Evolutionary conservation across 345 rosid genomes (phyloP).

Genomic region (Psidium friedrichsthalianum): DNA sequence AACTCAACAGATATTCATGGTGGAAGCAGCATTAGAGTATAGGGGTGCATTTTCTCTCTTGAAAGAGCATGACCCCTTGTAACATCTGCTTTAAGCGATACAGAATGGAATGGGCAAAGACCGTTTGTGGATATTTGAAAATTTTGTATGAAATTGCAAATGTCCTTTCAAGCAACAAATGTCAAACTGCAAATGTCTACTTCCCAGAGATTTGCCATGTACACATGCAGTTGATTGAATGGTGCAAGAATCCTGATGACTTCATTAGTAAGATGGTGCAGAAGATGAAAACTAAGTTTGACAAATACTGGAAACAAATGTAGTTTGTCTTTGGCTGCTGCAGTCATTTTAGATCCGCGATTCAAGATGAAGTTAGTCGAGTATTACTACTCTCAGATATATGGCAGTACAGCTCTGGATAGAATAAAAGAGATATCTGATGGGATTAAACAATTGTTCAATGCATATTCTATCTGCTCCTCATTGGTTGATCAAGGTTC

Average conservation of each 20-base stretch:
- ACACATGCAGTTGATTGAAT: conserved; percentile 75
- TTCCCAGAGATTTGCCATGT: conserved; percentile 80
- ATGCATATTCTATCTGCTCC: conserved; percentile 74
- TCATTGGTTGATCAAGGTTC: conserved; percentile 71
- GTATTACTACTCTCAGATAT: conserved; percentile 84
- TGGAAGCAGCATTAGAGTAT: conserved; percentile 64
- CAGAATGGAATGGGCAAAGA: conserved; percentile 71
- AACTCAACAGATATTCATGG: conserved; percentile 80
- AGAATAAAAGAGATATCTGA: conserved; percentile 75
- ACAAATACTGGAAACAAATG: conserved; percentile 86
- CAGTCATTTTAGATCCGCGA: conserved; percentile 89
- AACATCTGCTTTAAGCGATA: conserved; percentile 46
- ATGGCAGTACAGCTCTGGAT: conserved; percentile 82
- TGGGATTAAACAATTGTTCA: conserved; percentile 71
- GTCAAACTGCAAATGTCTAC: conserved; percentile 75
- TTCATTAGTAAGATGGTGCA: conserved; percentile 50
- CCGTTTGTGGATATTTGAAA: conserved; percentile 48
- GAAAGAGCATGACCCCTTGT: conserved; percentile 50
- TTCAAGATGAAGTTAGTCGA: conserved; percentile 94
- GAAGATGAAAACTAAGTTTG: conserved; percentile 78
- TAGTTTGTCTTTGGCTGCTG: conserved; percentile 74
- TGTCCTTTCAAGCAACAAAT: conserved; percentile 43
- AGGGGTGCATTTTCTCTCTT: conserved; percentile 46
- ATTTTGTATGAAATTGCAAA: conserved; percentile 47
- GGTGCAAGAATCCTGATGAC: conserved; percentile 76